phyloP scores from a whole-genome alignment of 768 basidiomycete genomes.

The Tephrocybe sp. region DNA sequence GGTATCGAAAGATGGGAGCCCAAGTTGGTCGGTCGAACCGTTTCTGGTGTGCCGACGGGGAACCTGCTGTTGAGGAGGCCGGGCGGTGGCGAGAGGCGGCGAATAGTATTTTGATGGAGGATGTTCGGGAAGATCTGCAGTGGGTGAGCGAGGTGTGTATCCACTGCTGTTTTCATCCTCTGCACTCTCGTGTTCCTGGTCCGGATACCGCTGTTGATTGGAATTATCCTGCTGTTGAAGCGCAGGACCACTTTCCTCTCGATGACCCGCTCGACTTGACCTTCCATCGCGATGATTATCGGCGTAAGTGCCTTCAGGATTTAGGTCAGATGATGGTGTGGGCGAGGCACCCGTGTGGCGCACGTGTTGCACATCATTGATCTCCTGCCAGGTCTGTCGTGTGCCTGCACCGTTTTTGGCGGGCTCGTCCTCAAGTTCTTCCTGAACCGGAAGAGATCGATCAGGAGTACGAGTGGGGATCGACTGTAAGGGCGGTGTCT shows the following conservation, averaged over 20 bases:
- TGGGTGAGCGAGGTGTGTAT: conserved; percentile 70
- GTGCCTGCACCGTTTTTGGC: conserved; percentile 30
- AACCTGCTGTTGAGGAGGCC: conserved; percentile 27
- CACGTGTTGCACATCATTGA: conserved; percentile 30
- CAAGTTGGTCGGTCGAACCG: conserved; percentile 60
- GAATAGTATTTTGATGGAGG: conserved; percentile 29
- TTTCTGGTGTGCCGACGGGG: conserved; percentile 51
- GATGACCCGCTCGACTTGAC: conserved; percentile 35
- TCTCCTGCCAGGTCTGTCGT: conserved; percentile 23
- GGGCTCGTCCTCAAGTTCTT: conserved; percentile 69
- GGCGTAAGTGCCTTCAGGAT: conserved; percentile 38
- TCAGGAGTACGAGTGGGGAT: conserved; percentile 61
- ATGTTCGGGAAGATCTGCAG: conserved; percentile 53
- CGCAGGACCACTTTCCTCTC: conserved; percentile 44
- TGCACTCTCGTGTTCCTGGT: conserved; percentile 32
- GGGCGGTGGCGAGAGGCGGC: conserved; percentile 24
- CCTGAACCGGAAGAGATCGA: conserved; percentile 73
- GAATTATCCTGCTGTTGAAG: conserved; percentile 40
- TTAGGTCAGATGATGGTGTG: conserved; percentile 53
- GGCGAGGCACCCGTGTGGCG: conserved; percentile 40
- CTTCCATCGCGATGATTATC: conserved; percentile 33
- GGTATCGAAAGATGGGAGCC: conserved; percentile 57
- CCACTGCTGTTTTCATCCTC: conserved; percentile 44
- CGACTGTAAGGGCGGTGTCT: conserved; percentile 55
- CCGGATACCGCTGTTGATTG: conserved; percentile 29